phyloP scores from a whole-genome alignment of 2,329 filamentous ascomycete species.

The Diaporthe destruens region DNA sequence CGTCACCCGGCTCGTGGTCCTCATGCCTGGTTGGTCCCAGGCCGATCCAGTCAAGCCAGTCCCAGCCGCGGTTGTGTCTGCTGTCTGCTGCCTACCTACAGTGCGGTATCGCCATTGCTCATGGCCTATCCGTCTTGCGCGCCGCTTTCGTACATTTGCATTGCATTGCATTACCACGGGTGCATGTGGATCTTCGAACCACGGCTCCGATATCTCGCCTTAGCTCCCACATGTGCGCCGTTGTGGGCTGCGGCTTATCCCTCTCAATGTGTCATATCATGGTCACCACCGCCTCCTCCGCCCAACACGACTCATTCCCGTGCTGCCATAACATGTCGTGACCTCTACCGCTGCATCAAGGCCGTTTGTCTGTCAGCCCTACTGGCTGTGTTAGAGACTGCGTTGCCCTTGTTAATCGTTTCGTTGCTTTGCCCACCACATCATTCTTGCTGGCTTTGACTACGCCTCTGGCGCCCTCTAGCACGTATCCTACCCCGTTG shows the following conservation, averaged over 20 bases:
- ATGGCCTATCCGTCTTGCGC: background rate
- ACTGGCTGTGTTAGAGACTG: background rate
- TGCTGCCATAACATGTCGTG: constrained; percentile 25
- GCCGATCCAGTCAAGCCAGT: background rate
- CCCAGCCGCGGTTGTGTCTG: constrained; percentile 3
- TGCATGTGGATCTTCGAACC: constrained; percentile 29
- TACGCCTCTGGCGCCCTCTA: constrained; percentile 4
- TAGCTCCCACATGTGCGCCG: background rate
- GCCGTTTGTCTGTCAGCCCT: background rate
- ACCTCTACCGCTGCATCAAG: background rate
- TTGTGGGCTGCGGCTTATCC: background rate
- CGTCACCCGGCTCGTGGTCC: constrained; percentile 3
- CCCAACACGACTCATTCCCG: constrained; percentile 13
- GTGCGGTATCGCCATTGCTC: background rate
- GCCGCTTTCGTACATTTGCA: constrained; percentile 9
- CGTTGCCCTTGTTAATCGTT: background rate
- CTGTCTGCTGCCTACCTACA: background rate
- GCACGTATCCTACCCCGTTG: background rate
- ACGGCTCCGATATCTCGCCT: constrained; percentile 24
- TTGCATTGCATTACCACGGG: constrained; percentile 33
- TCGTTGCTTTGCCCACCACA: background rate
- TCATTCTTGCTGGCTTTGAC: background rate
- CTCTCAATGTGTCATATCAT: constrained; percentile 24
- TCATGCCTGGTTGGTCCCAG: background rate
- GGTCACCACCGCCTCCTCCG: constrained; percentile 1